Conservation (phyloP, 768 basidiomycete genomes). For the Tulasnella sp. region DNA sequence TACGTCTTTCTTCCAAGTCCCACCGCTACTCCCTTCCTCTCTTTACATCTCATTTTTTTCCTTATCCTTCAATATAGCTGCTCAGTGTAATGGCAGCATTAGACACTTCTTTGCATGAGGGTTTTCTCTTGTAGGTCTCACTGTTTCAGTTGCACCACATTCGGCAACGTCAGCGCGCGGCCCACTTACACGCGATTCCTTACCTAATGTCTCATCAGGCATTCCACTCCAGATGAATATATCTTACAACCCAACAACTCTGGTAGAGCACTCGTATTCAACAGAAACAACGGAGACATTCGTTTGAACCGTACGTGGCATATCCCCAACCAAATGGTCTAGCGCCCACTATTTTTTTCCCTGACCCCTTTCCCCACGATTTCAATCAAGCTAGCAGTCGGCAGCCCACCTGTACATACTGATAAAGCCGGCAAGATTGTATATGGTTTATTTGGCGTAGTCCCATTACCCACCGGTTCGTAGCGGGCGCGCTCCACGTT, state of each 20-base stretch:
- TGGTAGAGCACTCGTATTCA: slow-evolving; percentile 33
- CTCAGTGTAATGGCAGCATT: background rate
- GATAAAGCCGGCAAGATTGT: slow-evolving; percentile 35
- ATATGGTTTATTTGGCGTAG: slow-evolving; percentile 40
- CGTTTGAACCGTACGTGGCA: slow-evolving; percentile 32
- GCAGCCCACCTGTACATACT: slow-evolving; percentile 24
- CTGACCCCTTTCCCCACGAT: background rate
- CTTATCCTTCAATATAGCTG: background rate
- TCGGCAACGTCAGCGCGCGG: background rate
- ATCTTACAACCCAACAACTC: slow-evolving; percentile 26
- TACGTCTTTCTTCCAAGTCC: background rate
- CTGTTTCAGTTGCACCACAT: background rate
- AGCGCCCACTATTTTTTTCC: background rate
- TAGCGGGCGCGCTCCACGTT: background rate
- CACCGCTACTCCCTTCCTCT: background rate
- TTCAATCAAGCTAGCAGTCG: background rate
- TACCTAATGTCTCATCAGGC: slow-evolving; percentile 13
- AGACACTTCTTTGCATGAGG: background rate
- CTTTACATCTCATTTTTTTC: background rate
- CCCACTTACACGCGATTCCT: background rate
- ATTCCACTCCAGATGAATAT: slow-evolving; percentile 25
- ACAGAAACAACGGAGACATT: slow-evolving; percentile 31
- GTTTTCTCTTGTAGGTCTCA: background rate
- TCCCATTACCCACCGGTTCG: slow-evolving; percentile 37
- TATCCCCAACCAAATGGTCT: background rate